Conservation (phyloP, 352 stramenopile species). For the Phytopythium sindhum region DNA sequence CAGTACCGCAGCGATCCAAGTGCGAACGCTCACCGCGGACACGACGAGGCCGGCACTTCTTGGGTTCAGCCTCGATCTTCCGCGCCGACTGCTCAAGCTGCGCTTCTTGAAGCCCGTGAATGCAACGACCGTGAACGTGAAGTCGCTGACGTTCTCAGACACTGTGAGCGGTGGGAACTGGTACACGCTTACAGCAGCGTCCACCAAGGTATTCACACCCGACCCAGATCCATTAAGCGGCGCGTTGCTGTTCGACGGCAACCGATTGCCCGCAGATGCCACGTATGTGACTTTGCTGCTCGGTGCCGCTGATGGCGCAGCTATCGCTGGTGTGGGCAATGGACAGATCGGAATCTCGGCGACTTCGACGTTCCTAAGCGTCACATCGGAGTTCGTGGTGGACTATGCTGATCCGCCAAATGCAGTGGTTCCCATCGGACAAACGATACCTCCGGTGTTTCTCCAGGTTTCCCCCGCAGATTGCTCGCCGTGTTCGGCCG, state of each 20-base stretch:
- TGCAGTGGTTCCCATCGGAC: constrained; percentile 18
- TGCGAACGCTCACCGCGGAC: constrained; percentile 42
- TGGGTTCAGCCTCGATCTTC: constrained; percentile 58
- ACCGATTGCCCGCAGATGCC: constrained; percentile 48
- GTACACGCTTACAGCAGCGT: constrained; percentile 34
- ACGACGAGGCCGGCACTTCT: constrained; percentile 37
- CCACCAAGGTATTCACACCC: constrained; percentile 41
- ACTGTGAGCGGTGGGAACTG: constrained; percentile 23
- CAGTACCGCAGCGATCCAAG: constrained; percentile 17
- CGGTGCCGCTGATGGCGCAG: constrained; percentile 29
- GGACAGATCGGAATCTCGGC: constrained; percentile 43
- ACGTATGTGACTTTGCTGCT: constrained; percentile 67
- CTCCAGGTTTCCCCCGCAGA: constrained; percentile 39
- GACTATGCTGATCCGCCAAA: constrained; percentile 50
- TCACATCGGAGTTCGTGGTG: constrained; percentile 29
- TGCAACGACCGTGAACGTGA: constrained; percentile 24
- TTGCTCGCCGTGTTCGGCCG: constrained; percentile 45
- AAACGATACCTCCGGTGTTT: constrained; percentile 12
- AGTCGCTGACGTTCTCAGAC: constrained; percentile 42
- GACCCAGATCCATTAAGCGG: constrained; percentile 46
- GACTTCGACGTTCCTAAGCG: constrained; percentile 47
- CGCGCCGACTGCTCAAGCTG: constrained; percentile 50
- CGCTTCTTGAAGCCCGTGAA: constrained; percentile 71
- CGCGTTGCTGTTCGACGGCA: constrained; percentile 34
- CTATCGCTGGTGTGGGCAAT: constrained; percentile 33